Base-by-base conservation (phyloP, 116 monocot genomes). In the Thalassia testudinum region DNA sequence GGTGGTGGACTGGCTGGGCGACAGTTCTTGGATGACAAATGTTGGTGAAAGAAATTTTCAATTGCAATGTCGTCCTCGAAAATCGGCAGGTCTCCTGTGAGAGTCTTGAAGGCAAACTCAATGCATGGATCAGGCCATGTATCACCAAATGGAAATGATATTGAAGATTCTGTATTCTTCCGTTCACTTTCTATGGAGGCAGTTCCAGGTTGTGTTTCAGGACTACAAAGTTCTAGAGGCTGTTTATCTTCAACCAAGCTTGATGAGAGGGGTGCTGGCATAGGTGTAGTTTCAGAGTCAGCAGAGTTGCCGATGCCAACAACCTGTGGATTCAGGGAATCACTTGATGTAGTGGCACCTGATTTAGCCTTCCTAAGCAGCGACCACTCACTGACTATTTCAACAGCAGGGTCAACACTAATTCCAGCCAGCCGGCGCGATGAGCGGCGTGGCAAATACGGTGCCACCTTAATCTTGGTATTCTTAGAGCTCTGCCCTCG, bases 21-120 rank as follows among this genome's bases (percentile, higher is more conserved):
- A 1, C 15, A 1, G 14, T 10, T 57, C 24, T 15, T 5, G 24
- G 13, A 5, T 22, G 19, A 23, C 24, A 57, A 0, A 5, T 26
- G 67, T 60, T 49, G 59, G 15, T 61, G 56, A 23, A 70, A 57
- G 49, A 50, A 74, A 14, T 57, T 60, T 23, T 69, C 30, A 2
- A 67, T 51, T 0, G 52, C 21, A 5, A 60, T 22, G 44, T 27
- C 29, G 26, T 77, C 72, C 18, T 75, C 80, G n/a, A 65, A 51
- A 24, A 67, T 37, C 6, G 73, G 68, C 26, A 72, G 60, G 23
- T 78, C 75, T 29, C 75, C 72, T 1, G 72, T 83, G 43, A 83
- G 72, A 26, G 75, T 84, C 70, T 70, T 79, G 50, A 75, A 72
- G 17, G 84, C 84, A 73, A 84, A 84, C 51, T 84, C 72, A 21